Percentiles rank a stretch among this genome's conserved stretches.
phyloP scores from a whole-genome alignment of 768 basidiomycete species.

The Podaxis sp. region DNA sequence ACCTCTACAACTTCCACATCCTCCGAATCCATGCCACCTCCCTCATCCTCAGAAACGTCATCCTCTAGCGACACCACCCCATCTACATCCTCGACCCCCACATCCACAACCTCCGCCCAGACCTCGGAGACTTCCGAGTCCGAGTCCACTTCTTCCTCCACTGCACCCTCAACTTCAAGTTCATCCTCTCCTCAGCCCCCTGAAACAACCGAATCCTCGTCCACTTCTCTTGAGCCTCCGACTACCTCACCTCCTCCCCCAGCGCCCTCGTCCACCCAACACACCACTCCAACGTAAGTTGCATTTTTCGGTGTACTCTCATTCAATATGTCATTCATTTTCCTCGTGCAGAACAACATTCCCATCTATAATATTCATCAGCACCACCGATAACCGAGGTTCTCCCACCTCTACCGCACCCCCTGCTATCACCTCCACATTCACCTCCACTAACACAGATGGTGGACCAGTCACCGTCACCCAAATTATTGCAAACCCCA shows the following conservation, averaged over 20 bases:
- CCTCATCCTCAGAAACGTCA: constrained; percentile 13
- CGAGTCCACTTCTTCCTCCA: constrained; percentile 16
- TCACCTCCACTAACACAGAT: constrained; percentile 49
- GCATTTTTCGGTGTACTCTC: constrained; percentile 15
- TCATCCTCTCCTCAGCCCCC: constrained; percentile 5
- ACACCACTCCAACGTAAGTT: constrained; percentile 15
- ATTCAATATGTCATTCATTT: constrained; percentile 16
- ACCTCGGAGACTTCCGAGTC: constrained; percentile 13
- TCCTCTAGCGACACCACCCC: constrained; percentile 6
- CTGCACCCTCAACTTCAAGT: constrained; percentile 17
- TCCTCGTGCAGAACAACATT: constrained; percentile 43
- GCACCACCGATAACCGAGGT: constrained; percentile 58
- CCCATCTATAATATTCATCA: constrained; percentile 46
- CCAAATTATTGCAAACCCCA: constrained; percentile 61
- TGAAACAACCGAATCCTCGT: neutral
- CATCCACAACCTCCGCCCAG: constrained; percentile 13
- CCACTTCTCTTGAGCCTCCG: constrained; percentile 12
- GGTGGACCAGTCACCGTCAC: constrained; percentile 59
- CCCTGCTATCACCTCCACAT: constrained; percentile 48
- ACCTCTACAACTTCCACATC: constrained; percentile 16
- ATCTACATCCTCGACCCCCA: constrained; percentile 1
- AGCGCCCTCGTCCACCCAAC: constrained; percentile 13
- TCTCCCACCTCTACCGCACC: constrained; percentile 46
- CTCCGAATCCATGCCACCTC: constrained; percentile 17
- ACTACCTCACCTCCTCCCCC: constrained; percentile 17